Percentiles rank a stretch among this genome's conserved stretches.
Evolutionary conservation across 306 rosid species (phyloP).

Genomic region (Dicorynia guianensis): DNA sequence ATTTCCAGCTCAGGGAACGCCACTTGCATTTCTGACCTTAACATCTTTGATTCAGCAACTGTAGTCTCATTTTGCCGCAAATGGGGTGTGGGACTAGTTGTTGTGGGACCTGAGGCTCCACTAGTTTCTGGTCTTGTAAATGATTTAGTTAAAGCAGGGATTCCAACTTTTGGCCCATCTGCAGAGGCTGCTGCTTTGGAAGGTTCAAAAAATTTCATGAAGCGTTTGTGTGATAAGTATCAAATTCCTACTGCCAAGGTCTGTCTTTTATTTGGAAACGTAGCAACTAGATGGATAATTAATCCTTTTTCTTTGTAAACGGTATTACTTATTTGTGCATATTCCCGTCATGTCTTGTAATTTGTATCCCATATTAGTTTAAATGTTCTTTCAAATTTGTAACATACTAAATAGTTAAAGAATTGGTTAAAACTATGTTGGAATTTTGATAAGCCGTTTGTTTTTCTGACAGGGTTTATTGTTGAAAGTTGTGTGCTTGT

Average conservation of each 20-base stretch:
- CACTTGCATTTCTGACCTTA: constrained; percentile 77
- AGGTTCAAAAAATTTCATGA: constrained; percentile 97
- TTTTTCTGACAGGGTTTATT: constrained; percentile 4
- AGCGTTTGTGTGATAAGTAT: constrained; percentile 85
- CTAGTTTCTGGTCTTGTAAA: constrained; percentile 87
- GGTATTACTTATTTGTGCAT: neutral
- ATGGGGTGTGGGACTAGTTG: constrained; percentile 84
- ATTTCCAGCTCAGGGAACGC: constrained; percentile 84
- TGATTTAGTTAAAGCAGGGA: constrained; percentile 71
- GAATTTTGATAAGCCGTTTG: constrained; percentile 21
- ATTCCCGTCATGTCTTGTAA: constrained; percentile 13
- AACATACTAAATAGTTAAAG: constrained; percentile 3
- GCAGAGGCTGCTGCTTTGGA: constrained; percentile 98
- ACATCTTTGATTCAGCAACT: constrained; percentile 64
- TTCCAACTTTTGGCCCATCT: constrained; percentile 93
- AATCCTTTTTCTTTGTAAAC: constrained; percentile 14
- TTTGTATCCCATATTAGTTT: constrained; percentile 1
- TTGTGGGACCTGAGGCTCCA: constrained; percentile 96
- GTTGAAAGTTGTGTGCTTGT: constrained; percentile 9
- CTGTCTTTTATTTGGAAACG: constrained; percentile 36
- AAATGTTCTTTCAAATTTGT: neutral
- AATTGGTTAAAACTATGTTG: constrained; percentile 14
- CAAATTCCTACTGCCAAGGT: constrained; percentile 96
- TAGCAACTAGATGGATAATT: constrained; percentile 21
- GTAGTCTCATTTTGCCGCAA: constrained; percentile 72